Conservation (phyloP, 2,329 filamentous ascomycete species). For the Aspergillus ibericus region DNA sequence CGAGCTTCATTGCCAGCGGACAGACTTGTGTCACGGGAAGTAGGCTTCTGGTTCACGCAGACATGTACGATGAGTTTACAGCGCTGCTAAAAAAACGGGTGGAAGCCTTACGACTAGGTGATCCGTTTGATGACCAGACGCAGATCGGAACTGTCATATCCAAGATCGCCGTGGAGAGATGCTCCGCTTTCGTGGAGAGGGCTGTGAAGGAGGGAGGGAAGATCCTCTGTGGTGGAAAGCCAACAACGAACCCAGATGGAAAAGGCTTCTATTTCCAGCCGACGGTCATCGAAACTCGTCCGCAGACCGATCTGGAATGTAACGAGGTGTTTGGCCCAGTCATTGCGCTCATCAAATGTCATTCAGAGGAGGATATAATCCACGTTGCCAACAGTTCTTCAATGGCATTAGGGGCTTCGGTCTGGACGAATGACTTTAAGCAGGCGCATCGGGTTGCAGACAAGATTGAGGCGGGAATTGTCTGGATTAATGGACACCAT, state of each 20-base stretch:
- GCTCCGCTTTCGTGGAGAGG: conserved; percentile 24
- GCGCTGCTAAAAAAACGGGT: conserved; percentile 49
- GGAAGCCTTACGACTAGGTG: conserved; percentile 56
- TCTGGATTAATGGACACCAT: conserved; percentile 59
- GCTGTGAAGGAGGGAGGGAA: conserved; percentile 43
- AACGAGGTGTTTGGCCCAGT: conserved; percentile 55
- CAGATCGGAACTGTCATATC: conserved; percentile 68
- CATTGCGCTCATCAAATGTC: conserved; percentile 50
- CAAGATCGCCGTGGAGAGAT: conserved; percentile 40
- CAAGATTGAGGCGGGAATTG: conserved; percentile 51
- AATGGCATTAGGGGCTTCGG: conserved; percentile 52
- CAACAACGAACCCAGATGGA: conserved; percentile 47
- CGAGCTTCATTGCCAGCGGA: conserved; percentile 54
- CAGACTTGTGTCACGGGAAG: conserved; percentile 60
- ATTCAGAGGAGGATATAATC: conserved; percentile 50
- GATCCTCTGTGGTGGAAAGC: conserved; percentile 50
- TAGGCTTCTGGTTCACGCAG: conserved; percentile 52
- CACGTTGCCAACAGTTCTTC: conserved; percentile 51
- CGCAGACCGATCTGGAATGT: conserved; percentile 26
- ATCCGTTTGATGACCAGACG: conserved; percentile 56
- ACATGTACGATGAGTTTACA: conserved; percentile 43
- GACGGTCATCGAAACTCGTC: conserved; percentile 40
- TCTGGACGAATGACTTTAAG: conserved; percentile 53
- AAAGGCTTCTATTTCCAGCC: conserved; percentile 54
- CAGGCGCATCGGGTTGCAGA: conserved; percentile 51